Evolutionary conservation across 192 early-diverging fungal genomes (phyloP), one percentile per base, ranked within the genome.

Genomic region (Physocladia obscura): DNA sequence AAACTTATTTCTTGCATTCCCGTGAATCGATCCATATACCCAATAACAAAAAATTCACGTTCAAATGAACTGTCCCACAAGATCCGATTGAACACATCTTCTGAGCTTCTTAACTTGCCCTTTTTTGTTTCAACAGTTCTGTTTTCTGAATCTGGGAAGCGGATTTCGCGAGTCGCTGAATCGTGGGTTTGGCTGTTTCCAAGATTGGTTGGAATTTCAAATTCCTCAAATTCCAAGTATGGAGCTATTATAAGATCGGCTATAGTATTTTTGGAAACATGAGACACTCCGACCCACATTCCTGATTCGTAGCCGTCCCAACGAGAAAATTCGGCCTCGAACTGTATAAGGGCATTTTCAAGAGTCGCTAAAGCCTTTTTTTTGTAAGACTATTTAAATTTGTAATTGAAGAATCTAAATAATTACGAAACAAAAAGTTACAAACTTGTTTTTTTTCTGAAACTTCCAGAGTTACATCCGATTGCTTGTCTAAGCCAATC

Each of bases 11-110:
- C 71, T 13, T 70, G 71, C 2, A 74, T 69, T 3, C 71, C 71
- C 72, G 52, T 44, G 27, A 74, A 74, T 48, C 71, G 52, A 34
- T 74, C 71, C 67, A 69, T 58, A 32, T 74, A 74, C 52, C 71
- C 67, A 40, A 74, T 34, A 13, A 74, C 64, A 59, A 57, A 74
- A 17, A 1, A 6, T 6, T 49, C 50, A 5, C 1, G 49, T 17
- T 74, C 64, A 27, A 58, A 68, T 1, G 70, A 4, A 8, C 3
- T 36, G 52, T 74, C 71, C 71, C 71, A 74, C 31, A 74, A 24
- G 22, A 74, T 49, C 49, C 71, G 49, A 38, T 74, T 74, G 31
- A 69, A 74, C 2, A 74, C 71, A 32, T 74, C 71, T 69, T 52
- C 63, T 26, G 71, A 74, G 31, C 5, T 56, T 17, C 71, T 67